Evolutionary conservation across 257 asterid genomes (phyloP).

Genomic region (Prunella vulgaris): DNA sequence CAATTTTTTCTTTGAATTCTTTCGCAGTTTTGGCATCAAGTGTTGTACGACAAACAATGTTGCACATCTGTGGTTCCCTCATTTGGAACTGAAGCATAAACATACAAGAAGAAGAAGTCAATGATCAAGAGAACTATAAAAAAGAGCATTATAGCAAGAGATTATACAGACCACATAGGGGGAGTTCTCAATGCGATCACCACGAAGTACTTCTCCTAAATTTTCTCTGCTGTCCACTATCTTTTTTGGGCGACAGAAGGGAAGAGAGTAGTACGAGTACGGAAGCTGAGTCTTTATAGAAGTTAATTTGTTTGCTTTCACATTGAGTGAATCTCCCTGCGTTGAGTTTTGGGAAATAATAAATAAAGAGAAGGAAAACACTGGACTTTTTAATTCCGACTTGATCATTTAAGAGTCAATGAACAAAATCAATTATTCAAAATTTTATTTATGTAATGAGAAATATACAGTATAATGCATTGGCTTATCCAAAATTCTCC

Average conservation of each 20-base stretch:
- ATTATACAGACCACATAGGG: slow-evolving; percentile 46
- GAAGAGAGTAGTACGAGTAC: slow-evolving; percentile 62
- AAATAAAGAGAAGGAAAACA: neutral
- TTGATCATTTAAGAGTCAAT: neutral
- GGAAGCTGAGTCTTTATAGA: slow-evolving; percentile 81
- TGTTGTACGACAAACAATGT: slow-evolving; percentile 39
- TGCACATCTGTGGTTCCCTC: slow-evolving; percentile 80
- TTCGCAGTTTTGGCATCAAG: slow-evolving; percentile 61
- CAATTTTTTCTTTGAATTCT: slow-evolving; percentile 53
- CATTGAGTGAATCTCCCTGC: slow-evolving; percentile 61
- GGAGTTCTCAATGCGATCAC: slow-evolving; percentile 80
- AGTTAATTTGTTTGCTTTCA: slow-evolving; percentile 72
- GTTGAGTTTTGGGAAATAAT: neutral
- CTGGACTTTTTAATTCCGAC: neutral
- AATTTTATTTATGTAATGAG: neutral
- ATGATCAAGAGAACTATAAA: slow-evolving; percentile 1
- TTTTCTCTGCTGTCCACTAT: slow-evolving; percentile 71
- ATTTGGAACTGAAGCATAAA: slow-evolving; percentile 52
- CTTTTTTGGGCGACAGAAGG: slow-evolving; percentile 50
- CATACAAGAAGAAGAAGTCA: slow-evolving; percentile 17
- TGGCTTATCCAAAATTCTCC: neutral
- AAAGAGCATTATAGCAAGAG: neutral
- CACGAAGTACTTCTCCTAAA: slow-evolving; percentile 83
- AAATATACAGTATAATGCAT: neutral
- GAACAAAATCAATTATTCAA: neutral